These are phyloP conservation scores for Penicillium waksmanii DNA, from an alignment of 495 filamentous ascomycete genomes.

Conservation along the genomic window DNA sequence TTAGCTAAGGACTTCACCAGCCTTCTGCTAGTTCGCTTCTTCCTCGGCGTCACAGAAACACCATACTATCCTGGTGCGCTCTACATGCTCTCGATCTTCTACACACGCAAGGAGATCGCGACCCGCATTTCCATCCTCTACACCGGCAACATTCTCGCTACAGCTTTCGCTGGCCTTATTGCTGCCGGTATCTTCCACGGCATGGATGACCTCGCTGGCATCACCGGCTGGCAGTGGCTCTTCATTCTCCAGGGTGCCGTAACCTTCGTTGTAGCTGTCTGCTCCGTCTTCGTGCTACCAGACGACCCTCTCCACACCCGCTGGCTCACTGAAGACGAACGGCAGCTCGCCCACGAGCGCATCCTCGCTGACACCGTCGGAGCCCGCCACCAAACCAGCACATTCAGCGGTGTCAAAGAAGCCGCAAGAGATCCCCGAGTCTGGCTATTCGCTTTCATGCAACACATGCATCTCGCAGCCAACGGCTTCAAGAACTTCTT, in stretches of 20 bases:
- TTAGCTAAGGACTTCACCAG: constrained; percentile 44
- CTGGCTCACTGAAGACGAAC: constrained; percentile 21
- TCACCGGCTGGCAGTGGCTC: constrained; percentile 79
- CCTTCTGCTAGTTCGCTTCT: constrained; percentile 39
- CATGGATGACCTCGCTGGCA: constrained; percentile 45
- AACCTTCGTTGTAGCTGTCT: constrained; percentile 64
- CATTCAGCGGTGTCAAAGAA: constrained; percentile 21
- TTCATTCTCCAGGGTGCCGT: constrained; percentile 65
- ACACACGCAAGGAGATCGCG: constrained; percentile 51
- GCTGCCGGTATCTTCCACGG: constrained; percentile 35
- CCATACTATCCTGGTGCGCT: constrained; percentile 51
- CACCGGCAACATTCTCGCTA: constrained; percentile 44
- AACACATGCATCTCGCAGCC: constrained; percentile 33
- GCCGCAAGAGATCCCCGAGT: constrained; percentile 38
- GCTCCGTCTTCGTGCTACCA: constrained; percentile 74
- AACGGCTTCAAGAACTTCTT: constrained; percentile 56
- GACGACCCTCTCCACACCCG: constrained; percentile 53
- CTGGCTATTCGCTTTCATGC: constrained; percentile 37
- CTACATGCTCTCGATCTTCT: constrained; percentile 49
- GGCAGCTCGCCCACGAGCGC: constrained; percentile 17
- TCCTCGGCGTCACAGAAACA: constrained; percentile 50
- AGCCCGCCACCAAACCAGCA: constrained; percentile 17
- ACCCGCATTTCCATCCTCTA: constrained; percentile 49
- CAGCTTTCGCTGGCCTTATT: constrained; percentile 54
- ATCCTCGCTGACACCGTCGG: neutral